Percentiles rank a stretch among this genome's conserved stretches.
Evolutionary conservation across 768 basidiomycete species (phyloP).

Genomic region (Lactarius hengduanensis): DNA sequence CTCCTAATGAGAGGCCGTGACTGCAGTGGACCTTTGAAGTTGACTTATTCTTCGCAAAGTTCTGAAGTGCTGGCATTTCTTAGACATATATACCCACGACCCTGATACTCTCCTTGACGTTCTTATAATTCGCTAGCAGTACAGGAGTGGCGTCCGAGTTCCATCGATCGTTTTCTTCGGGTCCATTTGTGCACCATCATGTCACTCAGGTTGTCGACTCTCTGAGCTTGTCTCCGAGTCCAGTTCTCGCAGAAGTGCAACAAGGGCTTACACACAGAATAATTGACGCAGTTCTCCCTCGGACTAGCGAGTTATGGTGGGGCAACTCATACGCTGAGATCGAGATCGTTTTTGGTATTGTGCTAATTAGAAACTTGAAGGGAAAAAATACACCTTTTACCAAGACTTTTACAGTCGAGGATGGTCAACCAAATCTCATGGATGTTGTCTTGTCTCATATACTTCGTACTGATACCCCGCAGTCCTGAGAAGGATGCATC

Average conservation of each 20-base stretch:
- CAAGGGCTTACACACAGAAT: not conserved
- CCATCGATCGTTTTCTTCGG: not conserved
- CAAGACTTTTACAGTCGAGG: too few relatives aligned
- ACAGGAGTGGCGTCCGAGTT: not conserved
- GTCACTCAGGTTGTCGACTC: not conserved
- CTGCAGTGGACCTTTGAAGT: not conserved
- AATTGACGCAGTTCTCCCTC: not conserved
- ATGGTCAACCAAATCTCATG: too few relatives aligned
- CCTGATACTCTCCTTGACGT: too few relatives aligned
- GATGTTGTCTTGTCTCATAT: too few relatives aligned
- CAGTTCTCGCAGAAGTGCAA: not conserved
- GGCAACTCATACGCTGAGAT: constrained; percentile 15
- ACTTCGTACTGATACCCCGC: too few relatives aligned
- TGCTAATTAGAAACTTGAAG: constrained; percentile 4
- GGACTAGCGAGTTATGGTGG: constrained; percentile 17
- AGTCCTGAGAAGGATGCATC: constrained; percentile 16
- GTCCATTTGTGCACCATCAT: not conserved
- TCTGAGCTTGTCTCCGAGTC: not conserved
- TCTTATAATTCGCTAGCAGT: not conserved
- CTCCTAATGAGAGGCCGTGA: not conserved
- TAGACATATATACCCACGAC: not conserved
- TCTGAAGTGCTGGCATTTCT: not conserved
- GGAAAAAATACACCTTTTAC: too few relatives aligned
- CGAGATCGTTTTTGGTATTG: constrained; percentile 15
- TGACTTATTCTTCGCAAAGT: not conserved